A percentile compares a stretch with the other conserved stretches of the same genome.
Conservation (phyloP, 768 basidiomycete genomes). For the Lepiota brunneoincarnata region DNA sequence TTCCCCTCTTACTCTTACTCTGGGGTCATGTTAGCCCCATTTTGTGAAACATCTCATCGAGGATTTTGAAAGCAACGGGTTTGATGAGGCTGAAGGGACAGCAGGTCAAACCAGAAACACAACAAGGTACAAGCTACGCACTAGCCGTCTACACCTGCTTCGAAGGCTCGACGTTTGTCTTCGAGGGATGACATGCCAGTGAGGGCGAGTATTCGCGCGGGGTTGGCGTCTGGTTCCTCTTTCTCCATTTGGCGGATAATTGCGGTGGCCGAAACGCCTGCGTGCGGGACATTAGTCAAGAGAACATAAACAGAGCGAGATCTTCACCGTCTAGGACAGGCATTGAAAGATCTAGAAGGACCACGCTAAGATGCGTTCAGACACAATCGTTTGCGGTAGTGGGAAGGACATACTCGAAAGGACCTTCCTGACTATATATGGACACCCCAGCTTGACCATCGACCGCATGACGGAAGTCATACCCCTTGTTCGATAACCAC, state of each 20-base stretch:
- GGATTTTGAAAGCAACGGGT: conserved; percentile 90
- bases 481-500: conserved; percentile 75
- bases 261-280: conserved; percentile 79
- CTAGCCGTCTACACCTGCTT: conserved; percentile 95
- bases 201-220: conserved; percentile 74
- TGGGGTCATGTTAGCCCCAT: conserved; percentile 46
- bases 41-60: conserved; percentile 81
- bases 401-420: conserved; percentile 74
- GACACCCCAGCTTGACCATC: conserved; percentile 87
- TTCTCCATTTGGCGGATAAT: conserved; percentile 79
- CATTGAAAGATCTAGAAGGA: conserved; percentile 90
- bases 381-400: not conserved
- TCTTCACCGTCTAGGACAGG: conserved; percentile 81
- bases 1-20: not conserved
- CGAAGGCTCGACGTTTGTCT: conserved; percentile 88
- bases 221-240: conserved; percentile 26
- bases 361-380: conserved; percentile 49
- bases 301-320: not conserved
- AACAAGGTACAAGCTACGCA: conserved; percentile 39
- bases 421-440: conserved; percentile 65
- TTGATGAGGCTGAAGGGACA: conserved; percentile 71
- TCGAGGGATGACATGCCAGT: conserved; percentile 94
- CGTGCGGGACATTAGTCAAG: not conserved
- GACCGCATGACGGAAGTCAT: conserved; percentile 72
- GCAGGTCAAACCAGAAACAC: conserved; percentile 4